Conservation (phyloP, 257 asterid species). For the Penstemon newberryi region DNA sequence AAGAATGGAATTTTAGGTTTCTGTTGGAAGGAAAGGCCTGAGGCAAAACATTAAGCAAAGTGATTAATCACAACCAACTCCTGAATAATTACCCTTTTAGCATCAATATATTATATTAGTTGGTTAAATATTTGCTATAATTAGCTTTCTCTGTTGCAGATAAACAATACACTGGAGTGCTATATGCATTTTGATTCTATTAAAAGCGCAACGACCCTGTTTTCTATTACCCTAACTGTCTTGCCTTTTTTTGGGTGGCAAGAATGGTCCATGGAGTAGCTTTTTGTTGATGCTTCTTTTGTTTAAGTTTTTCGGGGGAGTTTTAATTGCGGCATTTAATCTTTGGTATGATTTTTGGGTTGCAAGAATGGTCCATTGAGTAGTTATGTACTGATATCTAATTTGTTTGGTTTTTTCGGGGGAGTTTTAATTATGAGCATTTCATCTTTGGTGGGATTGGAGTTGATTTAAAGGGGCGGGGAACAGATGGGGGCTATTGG, state of each 20-base stretch:
- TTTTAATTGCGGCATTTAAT: too few relatives aligned
- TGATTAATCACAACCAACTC: conserved; percentile 69
- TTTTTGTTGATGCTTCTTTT: too few relatives aligned
- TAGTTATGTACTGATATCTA: conserved; percentile 15
- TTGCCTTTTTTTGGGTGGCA: conserved; percentile 23
- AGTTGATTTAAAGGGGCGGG: background rate
- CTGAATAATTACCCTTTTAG: conserved; percentile 32
- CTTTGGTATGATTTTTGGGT: too few relatives aligned
- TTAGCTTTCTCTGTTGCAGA: conserved; percentile 47
- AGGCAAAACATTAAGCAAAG: conserved; percentile 53
- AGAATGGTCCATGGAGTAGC: too few relatives aligned
- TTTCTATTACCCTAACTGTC: conserved; percentile 27
- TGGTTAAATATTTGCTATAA: conserved; percentile 36
- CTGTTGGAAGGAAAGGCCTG: conserved; percentile 8
- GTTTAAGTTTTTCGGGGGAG: too few relatives aligned
- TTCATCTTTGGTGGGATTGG: conserved; percentile 27
- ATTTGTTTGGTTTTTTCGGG: conserved; percentile 22
- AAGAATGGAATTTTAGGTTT: conserved; percentile 34
- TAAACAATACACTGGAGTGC: conserved; percentile 38
- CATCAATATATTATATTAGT: conserved; percentile 29
- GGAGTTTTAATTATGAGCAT: conserved; percentile 25
- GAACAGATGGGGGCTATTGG: conserved; percentile 82
- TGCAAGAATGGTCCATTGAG: conserved; percentile 21
- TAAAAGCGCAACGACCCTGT: background rate
- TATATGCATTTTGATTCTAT: too few relatives aligned